Percentiles rank a stretch among this genome's conserved stretches.
Evolutionary conservation across 179 eudicot genomes (phyloP).

Genomic region (Camellia oleifera): DNA sequence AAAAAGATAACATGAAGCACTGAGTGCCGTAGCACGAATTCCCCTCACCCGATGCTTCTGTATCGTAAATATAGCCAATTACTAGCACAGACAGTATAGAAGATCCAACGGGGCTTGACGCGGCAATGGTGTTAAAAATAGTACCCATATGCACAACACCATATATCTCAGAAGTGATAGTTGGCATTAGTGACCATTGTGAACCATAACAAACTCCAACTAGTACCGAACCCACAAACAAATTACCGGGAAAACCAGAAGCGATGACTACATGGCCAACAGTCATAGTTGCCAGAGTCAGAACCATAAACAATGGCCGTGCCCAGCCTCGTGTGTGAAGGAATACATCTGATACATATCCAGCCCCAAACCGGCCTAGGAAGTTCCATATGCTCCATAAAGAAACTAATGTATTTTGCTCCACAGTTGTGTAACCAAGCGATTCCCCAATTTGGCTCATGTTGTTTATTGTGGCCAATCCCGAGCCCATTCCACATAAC

Average conservation of each 20-base stretch:
- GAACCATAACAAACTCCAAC: constrained; percentile 85
- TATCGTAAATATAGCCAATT: constrained; percentile 66
- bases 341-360: constrained; percentile 70
- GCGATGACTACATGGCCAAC: constrained; percentile 63
- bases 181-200: constrained; percentile 91
- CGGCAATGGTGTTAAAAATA: constrained; percentile 73
- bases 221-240: constrained; percentile 64
- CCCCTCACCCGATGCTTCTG: constrained; percentile 36
- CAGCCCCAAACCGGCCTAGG: constrained; percentile 86
- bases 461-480: constrained; percentile 81
- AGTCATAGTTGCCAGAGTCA: constrained; percentile 64
- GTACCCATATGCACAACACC: constrained; percentile 86
- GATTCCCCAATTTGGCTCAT: constrained; percentile 88
- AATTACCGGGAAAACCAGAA: constrained; percentile 63
- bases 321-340: constrained; percentile 57
- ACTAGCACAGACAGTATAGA: constrained; percentile 66
- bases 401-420: constrained; percentile 61
- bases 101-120: constrained; percentile 81
- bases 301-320: constrained; percentile 60
- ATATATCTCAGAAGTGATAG: constrained; percentile 75
- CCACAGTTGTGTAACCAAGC: constrained; percentile 47
- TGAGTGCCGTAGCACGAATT: constrained; percentile 57
- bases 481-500: constrained; percentile 87
- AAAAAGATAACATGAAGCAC: constrained; percentile 74
- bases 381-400: constrained; percentile 93